A percentile compares a stretch with the other conserved stretches of the same genome.
These are phyloP conservation scores for Papilionanthe hybrid DNA, from an alignment of 116 monocot species.

Conservation along the genomic window DNA sequence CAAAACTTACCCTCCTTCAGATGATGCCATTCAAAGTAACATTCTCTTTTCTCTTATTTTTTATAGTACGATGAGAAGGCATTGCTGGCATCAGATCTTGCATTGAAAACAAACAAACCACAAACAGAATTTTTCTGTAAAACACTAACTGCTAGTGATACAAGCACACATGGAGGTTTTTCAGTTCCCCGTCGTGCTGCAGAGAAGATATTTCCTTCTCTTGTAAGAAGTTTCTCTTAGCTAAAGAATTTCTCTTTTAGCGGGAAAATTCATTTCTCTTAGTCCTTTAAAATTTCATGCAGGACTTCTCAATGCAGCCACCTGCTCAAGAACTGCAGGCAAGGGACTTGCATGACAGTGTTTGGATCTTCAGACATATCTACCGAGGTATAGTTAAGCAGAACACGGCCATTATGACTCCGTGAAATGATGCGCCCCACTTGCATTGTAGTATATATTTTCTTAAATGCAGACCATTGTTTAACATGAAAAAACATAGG, in stretches of 20 bases:
- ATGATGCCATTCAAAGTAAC: not conserved
- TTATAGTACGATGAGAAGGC: slow-evolving; percentile 72
- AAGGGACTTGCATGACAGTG: slow-evolving; percentile 78
- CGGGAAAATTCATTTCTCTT: not conserved
- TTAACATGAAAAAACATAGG: not conserved
- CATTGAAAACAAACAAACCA: slow-evolving; percentile 45
- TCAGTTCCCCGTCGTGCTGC: slow-evolving; percentile 94
- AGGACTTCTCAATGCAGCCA: slow-evolving; percentile 98
- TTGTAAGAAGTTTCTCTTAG: slow-evolving; percentile 40
- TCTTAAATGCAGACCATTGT: not conserved
- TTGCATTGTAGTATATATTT: not conserved
- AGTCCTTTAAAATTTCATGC: not conserved
- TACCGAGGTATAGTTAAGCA: slow-evolving; percentile 63
- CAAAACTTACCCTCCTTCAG: not conserved
- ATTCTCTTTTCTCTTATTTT: slow-evolving; percentile 3
- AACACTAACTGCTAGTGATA: slow-evolving; percentile 95
- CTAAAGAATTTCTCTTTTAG: not conserved
- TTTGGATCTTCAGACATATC: slow-evolving; percentile 97
- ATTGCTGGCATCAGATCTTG: slow-evolving; percentile 63
- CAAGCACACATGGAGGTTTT: slow-evolving; percentile 96
- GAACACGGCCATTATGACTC: not conserved
- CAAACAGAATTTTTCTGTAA: slow-evolving; percentile 92
- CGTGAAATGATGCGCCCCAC: not conserved
- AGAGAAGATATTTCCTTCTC: slow-evolving; percentile 95
- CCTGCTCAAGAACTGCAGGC: slow-evolving; percentile 92